These are phyloP conservation scores for Cyberlindnera suaveolens DNA, from an alignment of 805 yeast genomes.

Conservation along the genomic window DNA sequence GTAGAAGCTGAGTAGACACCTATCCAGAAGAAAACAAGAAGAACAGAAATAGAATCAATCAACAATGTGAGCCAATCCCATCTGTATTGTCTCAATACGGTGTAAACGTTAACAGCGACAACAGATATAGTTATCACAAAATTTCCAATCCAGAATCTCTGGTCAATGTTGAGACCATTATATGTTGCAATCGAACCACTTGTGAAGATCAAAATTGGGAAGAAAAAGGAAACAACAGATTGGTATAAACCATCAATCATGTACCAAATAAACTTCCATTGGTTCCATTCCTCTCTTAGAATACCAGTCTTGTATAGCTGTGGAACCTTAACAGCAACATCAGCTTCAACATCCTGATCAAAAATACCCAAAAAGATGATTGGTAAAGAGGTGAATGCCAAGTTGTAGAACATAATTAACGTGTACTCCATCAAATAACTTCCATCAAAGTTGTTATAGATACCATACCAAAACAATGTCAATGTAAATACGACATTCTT, in stretches of 20 bases:
- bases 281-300: conserved; percentile 63
- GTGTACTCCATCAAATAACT: conserved; percentile 76
- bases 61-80: conserved; percentile 75
- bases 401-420: conserved; percentile 70
- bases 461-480: conserved; percentile 76
- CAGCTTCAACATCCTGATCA: conserved; percentile 74
- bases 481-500: conserved; percentile 72
- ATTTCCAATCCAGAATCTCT: conserved; percentile 67
- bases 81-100: conserved; percentile 61
- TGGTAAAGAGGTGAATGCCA: conserved; percentile 79
- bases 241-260: conserved; percentile 77
- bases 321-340: conserved; percentile 64
- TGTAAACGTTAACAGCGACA: conserved; percentile 57
- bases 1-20: conserved; percentile 63
- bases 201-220: conserved; percentile 56
- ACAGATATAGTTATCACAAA: conserved; percentile 60
- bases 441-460: conserved; percentile 71
- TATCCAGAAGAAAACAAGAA: conserved; percentile 66
- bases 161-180: conserved; percentile 56
- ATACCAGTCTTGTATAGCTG: conserved; percentile 72
- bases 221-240: conserved; percentile 62
- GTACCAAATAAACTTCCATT: conserved; percentile 61
- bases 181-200: conserved; percentile 36
- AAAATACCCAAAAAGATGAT: conserved; percentile 71
- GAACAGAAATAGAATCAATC: conserved; percentile 49